Evolutionary conservation across 805 yeast species (phyloP), one percentile per base, ranked within the genome.

Genomic region (Suhomyces sp.): DNA sequence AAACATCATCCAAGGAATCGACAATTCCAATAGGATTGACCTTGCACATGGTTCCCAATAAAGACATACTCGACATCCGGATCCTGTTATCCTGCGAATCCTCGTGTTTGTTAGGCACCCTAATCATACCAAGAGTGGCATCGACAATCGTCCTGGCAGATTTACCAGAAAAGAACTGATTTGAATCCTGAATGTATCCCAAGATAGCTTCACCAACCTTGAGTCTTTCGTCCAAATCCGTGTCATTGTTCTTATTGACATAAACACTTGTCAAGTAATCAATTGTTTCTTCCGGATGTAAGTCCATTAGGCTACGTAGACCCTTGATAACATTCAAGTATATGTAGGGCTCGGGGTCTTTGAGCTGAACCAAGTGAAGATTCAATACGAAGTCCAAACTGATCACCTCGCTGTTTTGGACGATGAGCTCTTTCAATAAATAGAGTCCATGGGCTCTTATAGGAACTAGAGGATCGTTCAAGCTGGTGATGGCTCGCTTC

Each of bases 241-340:
- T 58, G 6, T 53, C 60, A 1, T 51, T 48, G 7, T 56, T 64
- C 2, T 62, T 64, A 46, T 66, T 61, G 6, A 63, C 61, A 55
- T 80, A 83, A 4, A 79, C 58, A 1, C 70, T 58, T 3, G 74
- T 57, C 19, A 84, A 64, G 2, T 69, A 62, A 1, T 70, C 65
- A 2, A 80, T 48, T 0, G 80, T 76, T 5, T 62, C 63, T 0
- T 57, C 50, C 23, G 73, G 72, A 50, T 78, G 77, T 52, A 65
- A 63, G 36, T 72, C 81, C n/a, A 87, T 66, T 40, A 91, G 66
- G 13, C 80, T 74, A 44, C 84, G 86, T 24, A 94, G 68, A 0
- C 94, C 92, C 61, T 88, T 90, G 56, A 94, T 88, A 0, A 87
- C 87, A 62, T 90, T 93, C 51, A 94, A 66, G 64, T 90, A 94